phyloP scores from a whole-genome alignment of 345 rosid species.

The Xanthoceras sorbifolium region DNA sequence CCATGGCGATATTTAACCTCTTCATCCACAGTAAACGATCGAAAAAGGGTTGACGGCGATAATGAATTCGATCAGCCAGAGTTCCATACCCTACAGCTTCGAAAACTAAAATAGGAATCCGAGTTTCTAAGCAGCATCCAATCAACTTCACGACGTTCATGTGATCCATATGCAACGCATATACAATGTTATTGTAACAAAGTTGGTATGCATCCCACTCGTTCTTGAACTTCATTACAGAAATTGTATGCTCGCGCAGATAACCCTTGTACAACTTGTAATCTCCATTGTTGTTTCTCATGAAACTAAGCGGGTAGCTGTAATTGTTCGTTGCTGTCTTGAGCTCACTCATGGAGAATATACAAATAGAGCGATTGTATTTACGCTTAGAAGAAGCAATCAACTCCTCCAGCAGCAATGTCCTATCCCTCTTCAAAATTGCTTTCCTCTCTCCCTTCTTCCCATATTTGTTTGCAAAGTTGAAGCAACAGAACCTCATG shows the following conservation, averaged over 20 bases:
- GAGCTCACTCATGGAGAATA: background rate
- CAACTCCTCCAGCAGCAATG: background rate
- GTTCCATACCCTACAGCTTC: background rate
- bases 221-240: background rate
- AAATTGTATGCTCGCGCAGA: slow-evolving; percentile 3
- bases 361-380: background rate
- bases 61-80: background rate
- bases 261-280: slow-evolving; percentile 10
- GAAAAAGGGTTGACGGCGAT: background rate
- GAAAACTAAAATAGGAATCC: background rate
- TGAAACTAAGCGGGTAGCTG: background rate
- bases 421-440: background rate
- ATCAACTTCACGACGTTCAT: background rate
- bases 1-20: background rate
- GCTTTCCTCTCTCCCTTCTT: background rate
- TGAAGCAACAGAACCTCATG: background rate
- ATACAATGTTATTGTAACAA: slow-evolving; percentile 1
- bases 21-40: background rate
- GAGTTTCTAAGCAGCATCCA: slow-evolving; percentile 1
- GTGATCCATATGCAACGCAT: background rate
- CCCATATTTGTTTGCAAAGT: background rate
- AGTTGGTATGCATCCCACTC: background rate
- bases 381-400: background rate
- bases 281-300: background rate
- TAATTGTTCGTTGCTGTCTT: slow-evolving; percentile 4